These are phyloP conservation scores for Echinochloa phyllopogon DNA, from an alignment of 176 grass and related monocot genomes.

Conservation along the genomic window DNA sequence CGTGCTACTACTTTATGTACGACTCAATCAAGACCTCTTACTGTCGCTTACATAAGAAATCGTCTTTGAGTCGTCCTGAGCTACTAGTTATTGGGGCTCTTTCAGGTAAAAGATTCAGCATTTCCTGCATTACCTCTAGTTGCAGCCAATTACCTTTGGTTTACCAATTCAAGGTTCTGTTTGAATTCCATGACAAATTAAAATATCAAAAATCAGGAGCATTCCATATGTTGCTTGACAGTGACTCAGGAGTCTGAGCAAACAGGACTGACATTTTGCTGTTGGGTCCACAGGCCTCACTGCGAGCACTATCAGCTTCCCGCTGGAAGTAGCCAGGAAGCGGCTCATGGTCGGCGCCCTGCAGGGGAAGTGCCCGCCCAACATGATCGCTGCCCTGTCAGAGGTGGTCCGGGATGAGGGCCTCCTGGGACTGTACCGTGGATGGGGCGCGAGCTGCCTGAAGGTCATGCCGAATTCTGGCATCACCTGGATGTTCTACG, in stretches of 20 bases:
- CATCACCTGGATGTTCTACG: conserved; percentile 98
- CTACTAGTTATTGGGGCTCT: conserved; percentile 74
- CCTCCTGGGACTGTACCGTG: conserved; percentile 66
- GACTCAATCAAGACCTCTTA: conserved; percentile 80
- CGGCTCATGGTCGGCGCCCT: conserved; percentile 83
- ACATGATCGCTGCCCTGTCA: conserved; percentile 75
- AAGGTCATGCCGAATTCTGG: conserved; percentile 93
- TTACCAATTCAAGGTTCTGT: neutral
- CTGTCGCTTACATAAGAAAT: conserved; percentile 69
- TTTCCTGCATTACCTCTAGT: neutral
- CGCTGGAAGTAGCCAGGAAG: conserved; percentile 86
- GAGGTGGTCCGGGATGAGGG: conserved; percentile 76
- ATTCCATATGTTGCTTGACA: neutral
- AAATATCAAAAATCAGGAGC: neutral
- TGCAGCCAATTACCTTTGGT: conserved; percentile 10
- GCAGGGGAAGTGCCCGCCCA: conserved; percentile 67
- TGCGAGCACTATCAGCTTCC: conserved; percentile 90
- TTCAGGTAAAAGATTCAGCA: conserved; percentile 55
- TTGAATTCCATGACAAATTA: neutral
- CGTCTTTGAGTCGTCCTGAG: conserved; percentile 62
- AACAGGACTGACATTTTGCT: conserved; percentile 24
- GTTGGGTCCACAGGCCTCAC: conserved; percentile 57
- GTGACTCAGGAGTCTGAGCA: neutral
- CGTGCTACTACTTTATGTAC: conserved; percentile 91
- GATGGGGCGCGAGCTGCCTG: conserved; percentile 88